phyloP scores from a whole-genome alignment of 2,329 filamentous ascomycete species.

The Acrodontium crateriforme region DNA sequence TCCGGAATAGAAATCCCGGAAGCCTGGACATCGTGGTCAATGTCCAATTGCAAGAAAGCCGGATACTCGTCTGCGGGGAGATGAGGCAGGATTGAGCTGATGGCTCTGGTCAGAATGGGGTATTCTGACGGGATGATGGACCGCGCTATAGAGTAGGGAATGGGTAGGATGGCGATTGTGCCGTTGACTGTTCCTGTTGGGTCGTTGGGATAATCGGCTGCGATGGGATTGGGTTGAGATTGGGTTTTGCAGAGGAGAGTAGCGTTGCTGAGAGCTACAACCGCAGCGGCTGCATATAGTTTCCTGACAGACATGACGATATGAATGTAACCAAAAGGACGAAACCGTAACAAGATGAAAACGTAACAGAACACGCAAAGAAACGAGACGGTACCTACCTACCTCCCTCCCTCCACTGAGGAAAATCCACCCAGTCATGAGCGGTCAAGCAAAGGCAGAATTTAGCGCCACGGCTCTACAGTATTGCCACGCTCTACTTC shows the following conservation, averaged over 20 bases:
- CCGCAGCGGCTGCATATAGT: too few relatives aligned
- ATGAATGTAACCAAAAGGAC: too few relatives aligned
- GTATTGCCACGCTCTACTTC: too few relatives aligned
- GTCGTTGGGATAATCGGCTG: conserved; percentile 3
- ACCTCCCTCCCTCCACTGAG: too few relatives aligned
- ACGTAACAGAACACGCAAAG: too few relatives aligned
- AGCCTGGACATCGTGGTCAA: conserved; percentile 5
- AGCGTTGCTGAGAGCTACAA: too few relatives aligned
- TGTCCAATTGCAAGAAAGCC: conserved; percentile 4
- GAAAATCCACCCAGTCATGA: too few relatives aligned
- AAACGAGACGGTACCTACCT: too few relatives aligned
- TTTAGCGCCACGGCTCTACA: too few relatives aligned
- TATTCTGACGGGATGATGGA: conserved; percentile 7
- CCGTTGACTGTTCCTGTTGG: conserved; percentile 9
- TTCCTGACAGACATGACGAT: too few relatives aligned
- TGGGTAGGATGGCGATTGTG: conserved; percentile 8
- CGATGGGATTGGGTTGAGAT: conserved; percentile 9
- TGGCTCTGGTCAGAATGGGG: conserved; percentile 5
- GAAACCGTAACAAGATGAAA: too few relatives aligned
- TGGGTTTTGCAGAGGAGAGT: conserved; percentile 3
- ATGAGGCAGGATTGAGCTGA: conserved; percentile 5
- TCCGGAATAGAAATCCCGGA: conserved; percentile 5
- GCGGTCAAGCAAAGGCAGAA: too few relatives aligned
- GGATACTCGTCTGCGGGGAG: conserved; percentile 5
- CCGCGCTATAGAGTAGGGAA: conserved; percentile 5